Percentiles rank a stretch among this genome's conserved stretches.
Conservation (phyloP, 257 asterid genomes). For the Craterostigma plantagineum region DNA sequence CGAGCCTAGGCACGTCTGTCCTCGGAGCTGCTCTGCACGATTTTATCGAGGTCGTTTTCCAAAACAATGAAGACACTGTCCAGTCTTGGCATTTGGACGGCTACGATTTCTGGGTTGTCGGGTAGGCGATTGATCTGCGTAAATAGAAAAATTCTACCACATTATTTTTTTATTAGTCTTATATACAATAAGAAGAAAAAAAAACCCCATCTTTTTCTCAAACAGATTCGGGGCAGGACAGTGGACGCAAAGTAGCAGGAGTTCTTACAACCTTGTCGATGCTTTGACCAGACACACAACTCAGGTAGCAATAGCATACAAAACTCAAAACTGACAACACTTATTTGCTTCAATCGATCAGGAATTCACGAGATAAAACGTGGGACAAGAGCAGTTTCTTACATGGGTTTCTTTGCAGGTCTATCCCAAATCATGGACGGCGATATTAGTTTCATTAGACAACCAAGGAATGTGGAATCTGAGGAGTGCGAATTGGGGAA, state of each 20-base stretch:
- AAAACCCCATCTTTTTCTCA: constrained; percentile 9
- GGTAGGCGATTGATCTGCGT: constrained; percentile 24
- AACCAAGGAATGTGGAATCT: constrained; percentile 98
- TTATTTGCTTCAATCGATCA: too few relatives aligned
- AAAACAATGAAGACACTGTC: constrained; percentile 43
- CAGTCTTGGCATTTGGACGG: constrained; percentile 96
- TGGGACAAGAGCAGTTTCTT: background rate
- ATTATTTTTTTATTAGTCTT: background rate
- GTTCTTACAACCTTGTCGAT: constrained; percentile 66
- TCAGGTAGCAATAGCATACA: constrained; percentile 70
- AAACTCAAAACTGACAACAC: background rate
- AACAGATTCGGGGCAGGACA: constrained; percentile 63
- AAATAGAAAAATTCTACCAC: too few relatives aligned
- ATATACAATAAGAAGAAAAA: background rate
- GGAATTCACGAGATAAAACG: background rate
- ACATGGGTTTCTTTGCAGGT: constrained; percentile 26
- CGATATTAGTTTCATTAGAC: constrained; percentile 70
- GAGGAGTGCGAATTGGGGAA: constrained; percentile 88
- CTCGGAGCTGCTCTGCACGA: constrained; percentile 63
- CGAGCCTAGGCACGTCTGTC: constrained; percentile 37
- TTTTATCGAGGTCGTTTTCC: constrained; percentile 61
- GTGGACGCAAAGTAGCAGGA: constrained; percentile 53
- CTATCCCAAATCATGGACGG: constrained; percentile 78
- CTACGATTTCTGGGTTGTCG: constrained; percentile 92
- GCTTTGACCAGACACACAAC: constrained; percentile 82